Evolutionary conservation across 352 stramenopile species (phyloP), one percentile per base, ranked within the genome.

Genomic region (Elongisporangium prolatum): DNA sequence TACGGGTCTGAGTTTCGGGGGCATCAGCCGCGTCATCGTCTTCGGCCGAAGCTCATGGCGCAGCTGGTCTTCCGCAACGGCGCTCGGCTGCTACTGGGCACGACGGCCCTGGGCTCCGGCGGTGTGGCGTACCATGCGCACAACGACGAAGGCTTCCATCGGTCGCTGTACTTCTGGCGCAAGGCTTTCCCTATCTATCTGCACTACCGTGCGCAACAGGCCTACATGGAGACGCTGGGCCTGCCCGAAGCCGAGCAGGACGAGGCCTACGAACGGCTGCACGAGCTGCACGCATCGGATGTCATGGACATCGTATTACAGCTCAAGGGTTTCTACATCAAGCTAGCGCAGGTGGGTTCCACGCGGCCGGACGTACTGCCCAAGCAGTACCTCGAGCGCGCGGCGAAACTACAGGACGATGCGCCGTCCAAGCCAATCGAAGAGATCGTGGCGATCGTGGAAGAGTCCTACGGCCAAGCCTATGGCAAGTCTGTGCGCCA

Each of bases 311-410:
- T 95, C 56, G 77, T 95, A 24, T 63, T 93, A 5, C 71, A 87
- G 49, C 76, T 95, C 60, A 93, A 93, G 65, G 86, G 86, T 0
- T 95, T 95, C 50, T 95, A 95, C 68, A 80, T 95, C 60, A 95
- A 95, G 59, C 61, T 95, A 21, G 86, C 83, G 8, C 86, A 95
- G 59, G 83, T 87, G 1, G 83, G 84, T 20, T 93, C 84, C 21
- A 94, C 84, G 51, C 70, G 86, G 9, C 80, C 83, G 18, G 86
- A 95, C 57, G 84, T 95, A 55, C 63, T 95, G 52, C 78, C 86
- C 38, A 83, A 86, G 57, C 82, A 90, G 63, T 95, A 93, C 60
- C 52, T 95, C 18, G 72, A 88, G 20, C 80, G 80, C 22, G 81
- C 81, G 4, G 68, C 71, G n/a, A 77, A 83, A 51, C 72, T 95